These are phyloP conservation scores for Colletotrichum abscissum DNA, from an alignment of 2,329 filamentous ascomycete genomes.

Conservation along the genomic window DNA sequence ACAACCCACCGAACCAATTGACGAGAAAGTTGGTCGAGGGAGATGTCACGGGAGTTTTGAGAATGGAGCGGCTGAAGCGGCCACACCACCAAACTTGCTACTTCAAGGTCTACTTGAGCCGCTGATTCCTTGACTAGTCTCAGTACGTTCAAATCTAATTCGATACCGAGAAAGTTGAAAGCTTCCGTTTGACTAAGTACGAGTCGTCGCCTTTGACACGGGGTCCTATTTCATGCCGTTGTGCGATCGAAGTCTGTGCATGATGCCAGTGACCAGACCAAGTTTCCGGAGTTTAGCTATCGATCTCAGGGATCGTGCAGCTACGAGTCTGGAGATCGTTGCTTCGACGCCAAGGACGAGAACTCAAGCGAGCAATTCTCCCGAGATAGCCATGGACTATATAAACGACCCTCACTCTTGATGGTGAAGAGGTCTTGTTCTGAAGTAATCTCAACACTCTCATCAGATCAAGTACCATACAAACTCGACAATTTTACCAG, in stretches of 20 bases:
- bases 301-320: not conserved
- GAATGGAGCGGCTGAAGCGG: not conserved
- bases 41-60: not conserved
- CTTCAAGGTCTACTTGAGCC: not conserved
- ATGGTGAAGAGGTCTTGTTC: not conserved
- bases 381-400: not conserved
- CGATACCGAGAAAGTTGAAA: not conserved
- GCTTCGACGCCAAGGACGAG: not conserved
- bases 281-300: not conserved
- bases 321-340: rapidly evolving
- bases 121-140: not conserved
- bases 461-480: not conserved
- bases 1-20: not conserved
- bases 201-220: not conserved
- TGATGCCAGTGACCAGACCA: not conserved
- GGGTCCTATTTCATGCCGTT: not conserved
- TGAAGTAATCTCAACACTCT: not conserved
- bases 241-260: not conserved
- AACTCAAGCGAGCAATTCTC: not conserved
- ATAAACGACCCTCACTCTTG: not conserved
- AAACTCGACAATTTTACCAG: not conserved
- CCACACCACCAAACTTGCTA: not conserved
- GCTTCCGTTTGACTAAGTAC: not conserved
- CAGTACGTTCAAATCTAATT: not conserved
- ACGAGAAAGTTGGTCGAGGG: not conserved